Conservation (phyloP, 23 red algal genomes). For the Cyanidioschyzon merolae region DNA sequence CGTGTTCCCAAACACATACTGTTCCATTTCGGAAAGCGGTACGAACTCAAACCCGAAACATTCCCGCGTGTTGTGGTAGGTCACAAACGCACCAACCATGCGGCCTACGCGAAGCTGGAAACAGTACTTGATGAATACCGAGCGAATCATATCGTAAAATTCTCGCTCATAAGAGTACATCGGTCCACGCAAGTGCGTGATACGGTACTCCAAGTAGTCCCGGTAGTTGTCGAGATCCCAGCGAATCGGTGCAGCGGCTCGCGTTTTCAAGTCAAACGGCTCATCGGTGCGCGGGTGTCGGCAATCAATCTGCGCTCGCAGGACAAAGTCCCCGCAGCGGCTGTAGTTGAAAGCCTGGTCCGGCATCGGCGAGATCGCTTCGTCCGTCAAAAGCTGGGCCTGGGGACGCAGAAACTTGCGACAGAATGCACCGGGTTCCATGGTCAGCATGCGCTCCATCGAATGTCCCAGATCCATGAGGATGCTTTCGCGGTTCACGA, state of each 20-base stretch:
- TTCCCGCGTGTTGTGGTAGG: slow-evolving; percentile 67
- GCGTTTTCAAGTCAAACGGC: slow-evolving; percentile 86
- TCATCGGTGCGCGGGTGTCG: slow-evolving; percentile 41
- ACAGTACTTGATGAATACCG: slow-evolving; percentile 85
- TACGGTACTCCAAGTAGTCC: slow-evolving; percentile 27
- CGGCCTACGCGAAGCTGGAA: slow-evolving; percentile 81
- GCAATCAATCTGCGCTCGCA: slow-evolving; percentile 89
- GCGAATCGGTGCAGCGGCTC: slow-evolving; percentile 62
- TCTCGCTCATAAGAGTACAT: slow-evolving; percentile 75
- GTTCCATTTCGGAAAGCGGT: slow-evolving; percentile 65
- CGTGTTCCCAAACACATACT: slow-evolving; percentile 68
- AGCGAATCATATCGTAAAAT: slow-evolving; percentile 91
- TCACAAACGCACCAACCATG: slow-evolving; percentile 67
- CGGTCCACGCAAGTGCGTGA: slow-evolving; percentile 25
- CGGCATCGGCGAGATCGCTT: not conserved
- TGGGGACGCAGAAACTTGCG: slow-evolving; percentile 17
- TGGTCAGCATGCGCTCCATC: slow-evolving; percentile 74
- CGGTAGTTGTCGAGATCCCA: slow-evolving; percentile 62
- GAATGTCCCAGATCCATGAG: slow-evolving; percentile 59
- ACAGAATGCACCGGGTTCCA: slow-evolving; percentile 28
- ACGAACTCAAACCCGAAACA: slow-evolving; percentile 63
- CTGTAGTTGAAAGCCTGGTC: slow-evolving; percentile 62
- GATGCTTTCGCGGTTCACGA: slow-evolving; percentile 22
- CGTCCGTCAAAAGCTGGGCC: not conserved
- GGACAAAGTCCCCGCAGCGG: slow-evolving; percentile 40